Percentiles rank a stretch among this genome's conserved stretches.
Conservation (phyloP, 805 yeast species). For the Schizosaccharomyces japonicus region DNA sequence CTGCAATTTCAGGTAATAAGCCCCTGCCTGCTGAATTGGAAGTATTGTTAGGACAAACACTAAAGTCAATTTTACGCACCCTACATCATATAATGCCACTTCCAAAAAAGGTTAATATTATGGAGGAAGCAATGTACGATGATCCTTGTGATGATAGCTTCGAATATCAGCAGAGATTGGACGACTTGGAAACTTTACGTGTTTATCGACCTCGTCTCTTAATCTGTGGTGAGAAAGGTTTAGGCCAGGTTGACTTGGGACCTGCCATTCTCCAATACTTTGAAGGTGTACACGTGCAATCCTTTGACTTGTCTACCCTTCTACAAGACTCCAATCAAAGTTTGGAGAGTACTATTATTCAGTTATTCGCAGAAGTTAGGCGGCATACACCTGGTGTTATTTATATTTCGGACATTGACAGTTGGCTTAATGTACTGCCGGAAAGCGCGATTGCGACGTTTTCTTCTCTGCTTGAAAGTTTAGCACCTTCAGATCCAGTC, state of each 20-base stretch:
- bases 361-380: conserved; percentile 63
- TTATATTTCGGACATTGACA: conserved; percentile 58
- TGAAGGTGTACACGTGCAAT: conserved; percentile 77
- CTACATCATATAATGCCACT: conserved; percentile 41
- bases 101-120: conserved; percentile 26
- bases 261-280: conserved; percentile 58
- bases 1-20: conserved; percentile 45
- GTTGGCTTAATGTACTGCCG: conserved; percentile 47
- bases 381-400: conserved; percentile 74
- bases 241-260: conserved; percentile 69
- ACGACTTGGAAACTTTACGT: conserved; percentile 13
- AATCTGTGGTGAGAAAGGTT: conserved; percentile 48
- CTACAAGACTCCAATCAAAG: conserved; percentile 52
- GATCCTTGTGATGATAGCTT: conserved; percentile 37
- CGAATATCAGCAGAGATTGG: conserved; percentile 36
- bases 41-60: conserved; percentile 35
- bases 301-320: conserved; percentile 54
- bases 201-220: conserved; percentile 57
- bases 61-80: conserved; percentile 23
- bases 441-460: conserved; percentile 50
- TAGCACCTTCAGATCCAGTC: conserved; percentile 49
- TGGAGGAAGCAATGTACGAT: conserved; percentile 47
- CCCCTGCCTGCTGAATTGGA: conserved; percentile 55
- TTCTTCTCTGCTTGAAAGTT: conserved; percentile 38
- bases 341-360: conserved; percentile 64